Evolutionary conservation across 345 rosid species (phyloP).

Genomic region (Crucihimalaya himalaica): DNA sequence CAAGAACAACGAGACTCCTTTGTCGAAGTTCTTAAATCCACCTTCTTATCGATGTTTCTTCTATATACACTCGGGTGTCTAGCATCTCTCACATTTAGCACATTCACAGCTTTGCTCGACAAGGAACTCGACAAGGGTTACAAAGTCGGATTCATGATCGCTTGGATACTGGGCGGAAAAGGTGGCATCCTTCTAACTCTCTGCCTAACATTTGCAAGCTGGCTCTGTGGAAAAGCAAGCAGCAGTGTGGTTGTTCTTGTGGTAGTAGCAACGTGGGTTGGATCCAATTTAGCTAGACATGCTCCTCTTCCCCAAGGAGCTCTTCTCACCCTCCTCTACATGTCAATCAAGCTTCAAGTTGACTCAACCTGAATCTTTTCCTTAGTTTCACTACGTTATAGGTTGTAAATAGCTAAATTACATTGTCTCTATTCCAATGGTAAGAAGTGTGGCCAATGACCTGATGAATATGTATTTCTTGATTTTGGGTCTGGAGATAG

Average conservation of each 20-base stretch:
- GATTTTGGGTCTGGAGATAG: not conserved
- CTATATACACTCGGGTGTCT: conserved; percentile 57
- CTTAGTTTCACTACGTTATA: not conserved
- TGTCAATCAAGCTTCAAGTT: conserved; percentile 86
- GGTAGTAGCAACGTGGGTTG: conserved; percentile 80
- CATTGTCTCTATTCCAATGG: not conserved
- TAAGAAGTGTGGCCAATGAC: not conserved
- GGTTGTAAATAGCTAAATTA: conserved; percentile 30
- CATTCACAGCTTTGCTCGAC: conserved; percentile 65
- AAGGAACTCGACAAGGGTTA: conserved; percentile 75
- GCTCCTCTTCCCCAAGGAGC: conserved; percentile 92
- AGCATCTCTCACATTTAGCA: conserved; percentile 67
- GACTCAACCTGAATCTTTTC: conserved; percentile 46
- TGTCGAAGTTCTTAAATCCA: conserved; percentile 56
- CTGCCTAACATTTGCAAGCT: conserved; percentile 75
- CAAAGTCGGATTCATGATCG: conserved; percentile 74
- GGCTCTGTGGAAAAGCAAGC: conserved; percentile 90
- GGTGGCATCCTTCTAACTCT: conserved; percentile 69
- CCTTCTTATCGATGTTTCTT: conserved; percentile 58
- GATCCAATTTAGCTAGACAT: conserved; percentile 69
- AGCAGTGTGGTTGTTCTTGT: conserved; percentile 68
- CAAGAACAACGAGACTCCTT: conserved; percentile 62
- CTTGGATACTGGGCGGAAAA: conserved; percentile 79
- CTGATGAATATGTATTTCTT: not conserved
- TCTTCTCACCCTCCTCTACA: conserved; percentile 71